phyloP scores from a whole-genome alignment of 257 asterid genomes.

The Solanum lignicaule region DNA sequence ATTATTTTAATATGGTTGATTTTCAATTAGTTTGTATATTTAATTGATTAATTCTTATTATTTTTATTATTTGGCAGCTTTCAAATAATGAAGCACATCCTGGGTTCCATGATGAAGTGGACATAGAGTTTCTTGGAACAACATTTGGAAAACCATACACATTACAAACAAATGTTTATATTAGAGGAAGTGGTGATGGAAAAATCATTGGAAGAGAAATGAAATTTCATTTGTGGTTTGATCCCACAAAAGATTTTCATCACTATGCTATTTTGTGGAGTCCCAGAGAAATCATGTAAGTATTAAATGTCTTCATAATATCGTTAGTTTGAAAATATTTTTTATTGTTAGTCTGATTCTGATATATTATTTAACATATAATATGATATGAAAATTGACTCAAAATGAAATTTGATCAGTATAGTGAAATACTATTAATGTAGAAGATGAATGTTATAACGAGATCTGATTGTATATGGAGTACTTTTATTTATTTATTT shows the following conservation, averaged over 20 bases:
- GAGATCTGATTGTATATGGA: neutral
- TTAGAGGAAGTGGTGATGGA: constrained; percentile 92
- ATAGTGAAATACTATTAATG: neutral
- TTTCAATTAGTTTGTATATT: neutral
- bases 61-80: constrained; percentile 27
- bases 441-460: neutral
- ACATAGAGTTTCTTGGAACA: constrained; percentile 85
- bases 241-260: constrained; percentile 77
- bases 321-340: neutral
- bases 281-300: constrained; percentile 72
- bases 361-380: no score
- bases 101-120: constrained; percentile 90
- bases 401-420: neutral
- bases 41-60: neutral
- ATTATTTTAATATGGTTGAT: neutral
- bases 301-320: neutral
- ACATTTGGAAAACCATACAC: constrained; percentile 93
- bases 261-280: constrained; percentile 84
- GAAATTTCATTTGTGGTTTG: constrained; percentile 93
- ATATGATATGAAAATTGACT: neutral
- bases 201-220: constrained; percentile 78
- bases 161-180: constrained; percentile 84
- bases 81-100: constrained; percentile 87
- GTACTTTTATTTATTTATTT: neutral
- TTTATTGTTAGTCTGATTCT: neutral